Evolutionary conservation across 495 filamentous ascomycete species (phyloP), one percentile per base, ranked within the genome.

Genomic region (Penicillium alfredii): DNA sequence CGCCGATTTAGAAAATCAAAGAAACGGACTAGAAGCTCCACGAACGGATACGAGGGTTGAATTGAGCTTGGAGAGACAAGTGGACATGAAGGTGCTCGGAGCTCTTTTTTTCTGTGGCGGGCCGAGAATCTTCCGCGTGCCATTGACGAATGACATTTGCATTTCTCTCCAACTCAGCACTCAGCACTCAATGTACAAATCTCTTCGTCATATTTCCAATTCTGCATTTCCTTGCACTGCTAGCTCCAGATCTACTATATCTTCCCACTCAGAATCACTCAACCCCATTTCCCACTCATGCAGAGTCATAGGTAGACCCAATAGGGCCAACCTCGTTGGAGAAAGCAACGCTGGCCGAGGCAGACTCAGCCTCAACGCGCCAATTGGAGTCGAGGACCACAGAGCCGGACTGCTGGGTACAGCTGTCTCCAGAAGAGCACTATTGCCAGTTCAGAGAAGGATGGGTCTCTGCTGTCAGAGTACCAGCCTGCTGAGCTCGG

Each of bases 261-360:
- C n/a, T n/a, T n/a, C n/a, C n/a, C n/a, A n/a, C n/a, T n/a, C n/a
- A n/a, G n/a, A n/a, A n/a, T n/a, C n/a, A n/a, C n/a, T 35, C 44
- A 34, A 34, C 40, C 17, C 17, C 28, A n/a, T 21, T 21, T 38
- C 27, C 11, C 10, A 23, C 8, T 40, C 40, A 53, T n/a, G n/a
- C n/a, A 23, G 51, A 46, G 37, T 64, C 39, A 53, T 78, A 76
- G 55, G 80, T 84, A 18, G 75, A 77, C 50, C 72, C 74, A 44
- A 85, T 73, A 29, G 77, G 71, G 10, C 81, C 81, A 48, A 77
- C 74, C 56, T 76, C 73, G 68, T 83, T 82, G 36, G 71, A 78
- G 63, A 73, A 85, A 42, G 62, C 66, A 24, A 84, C 81, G n/a
- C 61, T 66, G 9, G 80, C 66, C 49, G 73, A 64, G 36, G 76